Percentiles rank a stretch among this genome's conserved stretches.
phyloP scores from a whole-genome alignment of 2,329 filamentous ascomycete species.

The Lecanoromycetidae sp. region DNA sequence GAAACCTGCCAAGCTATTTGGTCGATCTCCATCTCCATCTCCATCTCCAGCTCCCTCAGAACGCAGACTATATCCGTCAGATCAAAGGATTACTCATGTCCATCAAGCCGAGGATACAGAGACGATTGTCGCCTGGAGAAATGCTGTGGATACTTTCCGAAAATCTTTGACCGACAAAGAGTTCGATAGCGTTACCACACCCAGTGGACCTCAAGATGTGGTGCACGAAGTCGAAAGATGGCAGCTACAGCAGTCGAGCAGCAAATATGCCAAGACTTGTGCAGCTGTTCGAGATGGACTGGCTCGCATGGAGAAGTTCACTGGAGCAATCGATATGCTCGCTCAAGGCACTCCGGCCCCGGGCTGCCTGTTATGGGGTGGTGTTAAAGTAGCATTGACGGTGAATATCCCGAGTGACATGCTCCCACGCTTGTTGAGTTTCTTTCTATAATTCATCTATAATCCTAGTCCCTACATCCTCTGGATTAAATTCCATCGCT shows the following conservation, averaged over 20 bases:
- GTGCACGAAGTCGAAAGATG: not conserved
- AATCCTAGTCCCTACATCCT: too few relatives aligned
- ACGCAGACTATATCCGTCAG: too few relatives aligned
- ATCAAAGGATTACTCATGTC: too few relatives aligned
- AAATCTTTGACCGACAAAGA: not conserved
- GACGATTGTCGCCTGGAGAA: not conserved
- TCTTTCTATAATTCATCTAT: too few relatives aligned
- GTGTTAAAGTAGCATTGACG: not conserved
- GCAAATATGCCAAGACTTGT: not conserved
- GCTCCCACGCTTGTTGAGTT: too few relatives aligned
- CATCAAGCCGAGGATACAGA: not conserved
- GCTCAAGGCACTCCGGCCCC: conserved; percentile 1
- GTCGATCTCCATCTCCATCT: not conserved
- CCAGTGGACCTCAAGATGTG: conserved; percentile 1
- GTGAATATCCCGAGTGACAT: too few relatives aligned
- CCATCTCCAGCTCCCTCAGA: not conserved
- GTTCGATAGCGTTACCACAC: not conserved
- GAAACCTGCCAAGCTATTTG: too few relatives aligned
- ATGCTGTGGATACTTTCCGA: not conserved
- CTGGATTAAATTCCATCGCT: too few relatives aligned
- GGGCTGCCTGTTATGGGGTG: not conserved
- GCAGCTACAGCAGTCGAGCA: not conserved
- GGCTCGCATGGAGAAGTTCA: not conserved
- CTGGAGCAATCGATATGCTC: not conserved
- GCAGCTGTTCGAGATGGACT: not conserved